Evolutionary conservation across 2,329 filamentous ascomycete genomes (phyloP).

Genomic region (Xylaria arbuscula): DNA sequence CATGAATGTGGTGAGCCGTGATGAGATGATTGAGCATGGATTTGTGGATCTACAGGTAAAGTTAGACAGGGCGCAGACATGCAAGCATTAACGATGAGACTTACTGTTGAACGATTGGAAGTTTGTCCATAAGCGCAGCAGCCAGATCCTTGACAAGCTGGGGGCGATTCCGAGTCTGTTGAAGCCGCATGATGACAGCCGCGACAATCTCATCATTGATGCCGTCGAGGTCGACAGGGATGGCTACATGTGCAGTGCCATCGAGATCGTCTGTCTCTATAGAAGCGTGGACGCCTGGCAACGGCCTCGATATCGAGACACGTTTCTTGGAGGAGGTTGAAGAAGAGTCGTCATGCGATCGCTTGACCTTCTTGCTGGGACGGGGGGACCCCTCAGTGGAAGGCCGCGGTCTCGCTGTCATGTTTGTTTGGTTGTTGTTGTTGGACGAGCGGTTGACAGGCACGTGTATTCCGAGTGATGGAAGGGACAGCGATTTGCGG

Average conservation of each 20-base stretch:
- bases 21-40: slow-evolving; percentile 93
- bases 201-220: slow-evolving; percentile 97
- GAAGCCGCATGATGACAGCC: slow-evolving; percentile 86
- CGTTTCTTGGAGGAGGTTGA: slow-evolving; percentile 56
- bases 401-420: slow-evolving; percentile 47
- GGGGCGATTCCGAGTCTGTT: slow-evolving; percentile 89
- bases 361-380: slow-evolving; percentile 77
- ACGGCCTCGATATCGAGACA: slow-evolving; percentile 80
- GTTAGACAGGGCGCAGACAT: slow-evolving; percentile 38
- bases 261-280: slow-evolving; percentile 57
- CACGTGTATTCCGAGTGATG: slow-evolving; percentile 91
- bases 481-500: slow-evolving; percentile 92
- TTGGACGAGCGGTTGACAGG: slow-evolving; percentile 61
- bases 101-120: slow-evolving; percentile 91
- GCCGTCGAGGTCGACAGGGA: slow-evolving; percentile 79
- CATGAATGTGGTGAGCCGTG: slow-evolving; percentile 87
- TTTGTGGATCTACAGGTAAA: slow-evolving; percentile 81
- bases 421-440: slow-evolving; percentile 40
- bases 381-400: slow-evolving; percentile 51
- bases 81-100: slow-evolving; percentile 50
- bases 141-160: slow-evolving; percentile 96
- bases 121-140: slow-evolving; percentile 77
- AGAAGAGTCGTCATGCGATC: slow-evolving; percentile 70
- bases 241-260: slow-evolving; percentile 44
- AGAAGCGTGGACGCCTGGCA: slow-evolving; percentile 64